Percentiles rank a stretch among this genome's conserved stretches.
These are phyloP conservation scores for Rubia balearica DNA, from an alignment of 305 asterid genomes.

Conservation along the genomic window DNA sequence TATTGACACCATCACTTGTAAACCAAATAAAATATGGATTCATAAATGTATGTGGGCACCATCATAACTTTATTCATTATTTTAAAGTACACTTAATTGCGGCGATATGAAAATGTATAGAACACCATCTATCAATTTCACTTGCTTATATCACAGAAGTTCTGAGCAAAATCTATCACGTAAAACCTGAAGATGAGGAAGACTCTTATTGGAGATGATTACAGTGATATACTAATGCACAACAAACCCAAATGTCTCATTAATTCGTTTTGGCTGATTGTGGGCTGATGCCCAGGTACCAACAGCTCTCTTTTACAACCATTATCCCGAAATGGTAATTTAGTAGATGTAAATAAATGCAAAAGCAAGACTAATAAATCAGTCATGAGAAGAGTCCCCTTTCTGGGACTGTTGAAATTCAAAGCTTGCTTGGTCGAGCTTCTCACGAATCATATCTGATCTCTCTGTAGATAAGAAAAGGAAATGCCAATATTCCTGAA, in stretches of 20 bases:
- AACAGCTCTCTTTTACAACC: not conserved
- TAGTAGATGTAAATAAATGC: not conserved
- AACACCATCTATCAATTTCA: no score
- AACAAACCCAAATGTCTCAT: not conserved
- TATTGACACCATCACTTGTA: no score
- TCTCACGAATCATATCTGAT: not conserved
- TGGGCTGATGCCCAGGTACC: not conserved
- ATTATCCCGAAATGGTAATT: not conserved
- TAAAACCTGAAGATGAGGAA: no score
- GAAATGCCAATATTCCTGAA: not conserved
- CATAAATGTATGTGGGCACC: no score
- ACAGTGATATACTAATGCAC: no score
- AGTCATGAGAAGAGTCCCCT: not conserved
- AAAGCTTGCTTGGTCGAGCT: not conserved
- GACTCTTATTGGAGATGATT: no score
- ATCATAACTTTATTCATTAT: no score
- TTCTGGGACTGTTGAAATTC: not conserved
- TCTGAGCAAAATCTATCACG: no score
- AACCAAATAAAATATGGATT: no score
- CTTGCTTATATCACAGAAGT: no score
- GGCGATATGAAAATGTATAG: no score
- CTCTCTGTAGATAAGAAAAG: not conserved
- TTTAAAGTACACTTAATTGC: no score
- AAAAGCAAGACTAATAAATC: not conserved
- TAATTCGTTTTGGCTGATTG: not conserved